phyloP scores from a whole-genome alignment of 1,284 basidiomycete species.

The Moesziomyces antarcticus region DNA sequence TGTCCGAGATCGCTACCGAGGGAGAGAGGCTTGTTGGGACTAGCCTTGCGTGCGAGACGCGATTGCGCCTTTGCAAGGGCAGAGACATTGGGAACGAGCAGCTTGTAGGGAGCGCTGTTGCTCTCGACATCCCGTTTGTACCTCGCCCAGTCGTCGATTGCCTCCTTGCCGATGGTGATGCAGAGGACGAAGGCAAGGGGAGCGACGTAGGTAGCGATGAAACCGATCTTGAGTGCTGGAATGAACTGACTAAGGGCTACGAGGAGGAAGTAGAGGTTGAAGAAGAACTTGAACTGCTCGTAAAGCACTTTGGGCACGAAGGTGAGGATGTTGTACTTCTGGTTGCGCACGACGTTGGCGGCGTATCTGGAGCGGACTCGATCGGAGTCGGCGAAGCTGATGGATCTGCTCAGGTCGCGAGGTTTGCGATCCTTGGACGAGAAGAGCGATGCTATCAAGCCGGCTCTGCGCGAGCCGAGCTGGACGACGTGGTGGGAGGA shows the following conservation, averaged over 20 bases:
- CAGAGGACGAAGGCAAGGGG: slow-evolving; percentile 93
- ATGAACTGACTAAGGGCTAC: slow-evolving; percentile 96
- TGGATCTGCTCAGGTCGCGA: slow-evolving; percentile 39
- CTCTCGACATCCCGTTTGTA: slow-evolving; percentile 90
- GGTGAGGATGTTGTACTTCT: slow-evolving; percentile 94
- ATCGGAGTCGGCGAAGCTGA: slow-evolving; percentile 38
- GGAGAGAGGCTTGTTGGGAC: slow-evolving; percentile 22
- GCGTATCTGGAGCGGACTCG: slow-evolving; percentile 67
- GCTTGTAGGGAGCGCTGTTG: slow-evolving; percentile 90
- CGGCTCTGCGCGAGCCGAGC: slow-evolving; percentile 26
- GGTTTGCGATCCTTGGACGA: slow-evolving; percentile 14
- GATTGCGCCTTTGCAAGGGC: slow-evolving; percentile 32
- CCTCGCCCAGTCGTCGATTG: slow-evolving; percentile 95
- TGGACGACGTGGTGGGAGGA: slow-evolving; percentile 17
- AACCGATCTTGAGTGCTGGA: slow-evolving; percentile 96
- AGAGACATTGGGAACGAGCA: slow-evolving; percentile 73
- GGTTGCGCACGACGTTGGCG: slow-evolving; percentile 91
- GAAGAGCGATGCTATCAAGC: slow-evolving; percentile 37
- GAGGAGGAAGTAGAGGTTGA: slow-evolving; percentile 98
- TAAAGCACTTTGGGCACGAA: slow-evolving; percentile 97
- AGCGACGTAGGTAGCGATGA: slow-evolving; percentile 94
- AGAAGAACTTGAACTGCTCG: slow-evolving; percentile 99
- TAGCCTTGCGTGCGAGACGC: slow-evolving; percentile 27
- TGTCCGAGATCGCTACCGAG: slow-evolving; percentile 33
- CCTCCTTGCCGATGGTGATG: slow-evolving; percentile 98